Conservation (phyloP, 1,284 basidiomycete species). For the Leccinum variabile region DNA sequence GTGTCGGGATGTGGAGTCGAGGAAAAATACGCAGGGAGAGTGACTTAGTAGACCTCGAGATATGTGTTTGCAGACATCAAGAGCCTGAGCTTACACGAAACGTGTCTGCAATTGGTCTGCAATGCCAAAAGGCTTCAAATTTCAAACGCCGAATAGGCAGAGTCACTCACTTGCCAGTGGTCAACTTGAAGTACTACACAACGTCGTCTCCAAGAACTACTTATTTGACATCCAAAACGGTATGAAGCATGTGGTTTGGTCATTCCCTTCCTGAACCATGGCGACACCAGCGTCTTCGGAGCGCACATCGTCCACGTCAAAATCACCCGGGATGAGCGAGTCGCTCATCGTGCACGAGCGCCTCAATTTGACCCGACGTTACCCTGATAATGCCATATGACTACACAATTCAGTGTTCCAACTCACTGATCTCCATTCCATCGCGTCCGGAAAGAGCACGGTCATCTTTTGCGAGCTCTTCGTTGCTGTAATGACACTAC, state of each 20-base stretch:
- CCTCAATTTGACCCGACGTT: slow-evolving; percentile 12
- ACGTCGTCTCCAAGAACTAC: slow-evolving; percentile 59
- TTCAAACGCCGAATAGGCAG: no score
- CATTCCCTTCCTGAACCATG: slow-evolving; percentile 39
- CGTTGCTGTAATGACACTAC: slow-evolving; percentile 42
- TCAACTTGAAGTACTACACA: no score
- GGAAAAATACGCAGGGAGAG: no score
- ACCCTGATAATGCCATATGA: slow-evolving; percentile 49
- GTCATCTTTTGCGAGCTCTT: slow-evolving; percentile 77
- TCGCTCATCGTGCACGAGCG: slow-evolving; percentile 3
- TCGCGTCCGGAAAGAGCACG: slow-evolving; percentile 53
- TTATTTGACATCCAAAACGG: no score
- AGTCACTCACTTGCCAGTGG: no score
- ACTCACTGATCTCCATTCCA: slow-evolving; percentile 55
- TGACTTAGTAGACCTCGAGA: no score
- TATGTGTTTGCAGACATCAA: no score
- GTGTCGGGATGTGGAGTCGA: neutral
- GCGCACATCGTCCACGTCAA: slow-evolving; percentile 91
- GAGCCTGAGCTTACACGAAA: no score
- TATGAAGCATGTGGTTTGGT: no score
- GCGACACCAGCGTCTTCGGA: slow-evolving; percentile 83
- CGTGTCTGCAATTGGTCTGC: no score
- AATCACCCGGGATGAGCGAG: slow-evolving; percentile 86
- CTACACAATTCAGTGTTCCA: slow-evolving; percentile 56
- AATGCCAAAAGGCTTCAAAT: no score